Conservation (phyloP, 177 flowering plant species). For the Vitis hybrid region DNA sequence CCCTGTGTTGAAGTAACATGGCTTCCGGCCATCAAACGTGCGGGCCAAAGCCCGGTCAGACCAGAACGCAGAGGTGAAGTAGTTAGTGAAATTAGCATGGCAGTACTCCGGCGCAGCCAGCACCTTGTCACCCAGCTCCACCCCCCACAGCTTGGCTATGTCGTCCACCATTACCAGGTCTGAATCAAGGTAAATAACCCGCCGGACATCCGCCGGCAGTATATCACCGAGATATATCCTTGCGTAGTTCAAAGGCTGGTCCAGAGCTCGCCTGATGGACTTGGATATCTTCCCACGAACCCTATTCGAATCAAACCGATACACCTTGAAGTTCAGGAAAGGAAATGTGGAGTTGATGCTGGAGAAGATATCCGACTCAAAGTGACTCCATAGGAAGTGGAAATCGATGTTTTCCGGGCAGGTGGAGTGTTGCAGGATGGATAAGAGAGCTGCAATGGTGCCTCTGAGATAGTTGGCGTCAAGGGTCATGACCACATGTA, state of each 20-base stretch:
- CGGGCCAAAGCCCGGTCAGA: conserved; percentile 7
- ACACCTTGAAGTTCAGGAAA: conserved; percentile 34
- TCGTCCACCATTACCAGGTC: conserved; percentile 59
- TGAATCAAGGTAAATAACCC: conserved; percentile 54
- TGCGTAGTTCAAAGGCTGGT: conserved; percentile 59
- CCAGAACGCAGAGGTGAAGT: conserved; percentile 44
- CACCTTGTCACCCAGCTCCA: conserved; percentile 31
- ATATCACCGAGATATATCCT: conserved; percentile 49
- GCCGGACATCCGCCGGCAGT: conserved; percentile 31
- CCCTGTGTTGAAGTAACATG: conserved; percentile 42
- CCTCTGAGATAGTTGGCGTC: conserved; percentile 55
- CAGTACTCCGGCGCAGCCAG: conserved; percentile 62
- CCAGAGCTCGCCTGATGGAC: conserved; percentile 54
- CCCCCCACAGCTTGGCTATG: conserved; percentile 44
- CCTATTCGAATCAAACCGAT: conserved; percentile 38
- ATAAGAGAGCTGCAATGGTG: conserved; percentile 52
- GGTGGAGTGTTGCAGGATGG: conserved; percentile 49
- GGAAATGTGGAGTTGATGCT: conserved; percentile 49
- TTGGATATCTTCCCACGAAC: conserved; percentile 46
- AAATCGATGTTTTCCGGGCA: conserved; percentile 51
- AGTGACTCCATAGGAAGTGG: conserved; percentile 38
- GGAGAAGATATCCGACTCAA: conserved; percentile 30
- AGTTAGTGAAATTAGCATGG: conserved; percentile 50
- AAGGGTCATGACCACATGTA: conserved; percentile 51
- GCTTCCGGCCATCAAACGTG: conserved; percentile 17